These are phyloP conservation scores for Pharus latifolius DNA, from an alignment of 176 grass and related monocot genomes.

Conservation along the genomic window DNA sequence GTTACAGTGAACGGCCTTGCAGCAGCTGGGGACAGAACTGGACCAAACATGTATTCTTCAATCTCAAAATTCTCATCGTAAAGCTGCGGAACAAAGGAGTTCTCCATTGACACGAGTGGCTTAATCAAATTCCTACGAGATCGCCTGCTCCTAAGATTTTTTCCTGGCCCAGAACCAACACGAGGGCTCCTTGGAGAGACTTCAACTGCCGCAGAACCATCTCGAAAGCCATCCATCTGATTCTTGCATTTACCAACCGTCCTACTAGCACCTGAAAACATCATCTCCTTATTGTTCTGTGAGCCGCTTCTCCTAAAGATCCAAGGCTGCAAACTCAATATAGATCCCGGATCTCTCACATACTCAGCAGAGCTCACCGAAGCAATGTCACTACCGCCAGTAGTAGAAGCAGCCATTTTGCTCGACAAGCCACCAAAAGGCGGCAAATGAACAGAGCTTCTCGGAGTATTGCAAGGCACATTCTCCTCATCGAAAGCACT, in stretches of 20 bases:
- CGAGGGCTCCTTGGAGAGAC: conserved; percentile 25
- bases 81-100: conserved; percentile 68
- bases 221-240: conserved; percentile 21
- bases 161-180: conserved; percentile 35
- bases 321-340: conserved; percentile 97
- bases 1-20: conserved; percentile 61
- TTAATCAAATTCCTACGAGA: conserved; percentile 39
- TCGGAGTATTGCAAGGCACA: conserved; percentile 49
- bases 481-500: conserved; percentile 35
- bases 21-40: conserved; percentile 44
- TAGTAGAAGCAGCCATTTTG: conserved; percentile 13
- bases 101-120: conserved; percentile 48
- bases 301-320: conserved; percentile 56
- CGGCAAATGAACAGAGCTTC: conserved; percentile 10
- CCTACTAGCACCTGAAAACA: neutral
- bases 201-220: conserved; percentile 36
- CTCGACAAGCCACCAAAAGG: neutral
- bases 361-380: conserved; percentile 36
- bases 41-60: conserved; percentile 67
- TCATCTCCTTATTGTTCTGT: conserved; percentile 18
- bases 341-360: conserved; percentile 53
- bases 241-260: conserved; percentile 8
- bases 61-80: conserved; percentile 60
- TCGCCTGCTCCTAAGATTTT: conserved; percentile 47
- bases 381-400: neutral